Evolutionary conservation across 148 eudicot species (phyloP), one percentile per base, ranked within the genome.

Genomic region (Suaeda aralocaspica): DNA sequence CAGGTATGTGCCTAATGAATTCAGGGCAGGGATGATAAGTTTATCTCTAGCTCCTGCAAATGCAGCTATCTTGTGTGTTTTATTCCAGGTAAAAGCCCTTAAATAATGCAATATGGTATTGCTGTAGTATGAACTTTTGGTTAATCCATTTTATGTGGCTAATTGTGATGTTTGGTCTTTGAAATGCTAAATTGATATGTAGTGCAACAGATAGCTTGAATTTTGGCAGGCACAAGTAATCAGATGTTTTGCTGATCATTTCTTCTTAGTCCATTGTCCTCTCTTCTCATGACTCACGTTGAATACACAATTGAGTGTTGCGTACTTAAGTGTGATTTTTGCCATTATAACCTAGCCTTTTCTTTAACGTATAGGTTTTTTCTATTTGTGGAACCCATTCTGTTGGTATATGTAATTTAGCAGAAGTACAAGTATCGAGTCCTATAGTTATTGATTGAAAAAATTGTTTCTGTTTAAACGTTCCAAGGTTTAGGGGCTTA

Each of bases 1-100:
- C 85, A 95, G 99, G 90, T 88, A 87, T 70, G 85, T 95, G 75
- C 97, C 99, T 30, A 89, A 89, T 82, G 90, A 91, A 81, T 82
- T 86, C 55, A 96, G 97, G 63, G 96, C 93, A 31, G 99, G 97
- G 61, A 89, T 89, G 90, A 84, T 86, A 53, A 81, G 92, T 74
- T 75, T 91, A 50, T 89, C 92, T 60, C 74, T 86, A 31, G 92
- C 83, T 71, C 99, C 97, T 71, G 92, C 96, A 67, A 82, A 82
- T 77, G 86, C 89, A 58, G 86, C 89, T 55, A 53, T 84, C 56
- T 74, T 95, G 31, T 77, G 84, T 41, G 75, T 79, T 64, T 72
- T 95, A 31, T 21, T 89, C 67, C 90, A 83, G 80, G 97, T 89
- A 82, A 68, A 80, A 77, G 31, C 18, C 61, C 69, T 63, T 24